Conservation (phyloP, 257 asterid genomes). For the Petrea volubilis region DNA sequence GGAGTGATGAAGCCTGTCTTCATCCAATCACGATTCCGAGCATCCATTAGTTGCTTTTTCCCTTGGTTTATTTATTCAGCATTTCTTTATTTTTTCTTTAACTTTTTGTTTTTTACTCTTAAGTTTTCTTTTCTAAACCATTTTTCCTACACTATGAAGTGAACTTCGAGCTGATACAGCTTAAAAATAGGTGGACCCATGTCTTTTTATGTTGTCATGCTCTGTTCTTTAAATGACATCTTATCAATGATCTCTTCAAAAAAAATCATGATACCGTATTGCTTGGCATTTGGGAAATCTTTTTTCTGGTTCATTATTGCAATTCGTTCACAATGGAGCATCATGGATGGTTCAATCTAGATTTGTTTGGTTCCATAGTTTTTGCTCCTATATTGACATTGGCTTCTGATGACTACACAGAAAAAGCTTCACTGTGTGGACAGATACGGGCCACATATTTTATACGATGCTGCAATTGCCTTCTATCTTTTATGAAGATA, state of each 20-base stretch:
- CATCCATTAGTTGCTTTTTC: constrained; percentile 3
- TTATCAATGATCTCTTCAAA: neutral
- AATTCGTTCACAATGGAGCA: constrained; percentile 49
- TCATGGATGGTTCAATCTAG: constrained; percentile 62
- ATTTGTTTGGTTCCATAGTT: constrained; percentile 58
- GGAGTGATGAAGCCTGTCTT: constrained; percentile 3
- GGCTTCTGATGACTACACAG: constrained; percentile 99
- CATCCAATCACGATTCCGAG: neutral
- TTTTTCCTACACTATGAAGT: neutral
- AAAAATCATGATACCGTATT: constrained; percentile 3
- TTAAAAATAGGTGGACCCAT: constrained; percentile 13
- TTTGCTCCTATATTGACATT: constrained; percentile 72
- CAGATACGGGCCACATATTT: constrained; percentile 93
- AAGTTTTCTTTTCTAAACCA: neutral
- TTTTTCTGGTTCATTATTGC: constrained; percentile 14
- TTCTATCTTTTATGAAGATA: neutral
- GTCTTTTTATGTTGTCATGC: constrained; percentile 11
- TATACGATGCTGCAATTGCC: constrained; percentile 9
- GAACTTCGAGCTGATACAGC: constrained; percentile 1
- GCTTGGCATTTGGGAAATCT: neutral
- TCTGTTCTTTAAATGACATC: constrained; percentile 7
- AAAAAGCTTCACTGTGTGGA: constrained; percentile 80
- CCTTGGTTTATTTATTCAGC: neutral
- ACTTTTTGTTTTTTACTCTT: neutral
- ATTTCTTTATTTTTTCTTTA: neutral